Evolutionary conservation across 2,329 filamentous ascomycete species (phyloP).

Genomic region (Aspergillus fumigatiaffinis): DNA sequence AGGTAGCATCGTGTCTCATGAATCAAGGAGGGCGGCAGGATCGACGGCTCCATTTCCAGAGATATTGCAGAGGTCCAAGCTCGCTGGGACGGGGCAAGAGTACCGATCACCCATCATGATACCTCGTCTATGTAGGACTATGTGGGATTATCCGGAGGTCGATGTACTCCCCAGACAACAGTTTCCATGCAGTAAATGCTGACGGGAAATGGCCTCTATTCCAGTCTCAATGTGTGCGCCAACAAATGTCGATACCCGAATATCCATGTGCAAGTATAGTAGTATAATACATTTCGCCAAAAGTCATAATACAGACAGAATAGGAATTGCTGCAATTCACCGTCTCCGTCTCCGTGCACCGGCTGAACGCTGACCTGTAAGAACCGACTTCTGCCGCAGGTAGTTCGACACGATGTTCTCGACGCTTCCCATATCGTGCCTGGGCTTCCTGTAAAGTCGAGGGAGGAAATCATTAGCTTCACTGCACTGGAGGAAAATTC

Average conservation of each 20-base stretch:
- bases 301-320: constrained; percentile 12
- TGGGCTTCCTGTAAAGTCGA: constrained; percentile 54
- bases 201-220: constrained; percentile 5
- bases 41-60: not conserved
- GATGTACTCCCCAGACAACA: not conserved
- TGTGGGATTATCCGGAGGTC: not conserved
- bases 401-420: constrained; percentile 72
- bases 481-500: not conserved
- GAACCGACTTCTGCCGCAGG: constrained; percentile 49
- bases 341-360: constrained; percentile 16
- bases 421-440: constrained; percentile 82
- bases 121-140: not conserved
- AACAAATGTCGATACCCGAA: not conserved
- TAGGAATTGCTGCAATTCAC: constrained; percentile 9
- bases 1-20: not conserved
- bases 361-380: constrained; percentile 28
- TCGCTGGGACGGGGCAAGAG: not conserved
- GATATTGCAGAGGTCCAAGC: not conserved
- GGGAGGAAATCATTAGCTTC: constrained; percentile 10
- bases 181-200: not conserved
- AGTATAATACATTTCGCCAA: constrained; percentile 29
- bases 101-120: not conserved
- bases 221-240: not conserved
- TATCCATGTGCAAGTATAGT: constrained; percentile 27
- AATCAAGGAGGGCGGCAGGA: not conserved